Conservation (phyloP, 2,329 filamentous ascomycete species). For the Tolypocladium pustulatum region DNA sequence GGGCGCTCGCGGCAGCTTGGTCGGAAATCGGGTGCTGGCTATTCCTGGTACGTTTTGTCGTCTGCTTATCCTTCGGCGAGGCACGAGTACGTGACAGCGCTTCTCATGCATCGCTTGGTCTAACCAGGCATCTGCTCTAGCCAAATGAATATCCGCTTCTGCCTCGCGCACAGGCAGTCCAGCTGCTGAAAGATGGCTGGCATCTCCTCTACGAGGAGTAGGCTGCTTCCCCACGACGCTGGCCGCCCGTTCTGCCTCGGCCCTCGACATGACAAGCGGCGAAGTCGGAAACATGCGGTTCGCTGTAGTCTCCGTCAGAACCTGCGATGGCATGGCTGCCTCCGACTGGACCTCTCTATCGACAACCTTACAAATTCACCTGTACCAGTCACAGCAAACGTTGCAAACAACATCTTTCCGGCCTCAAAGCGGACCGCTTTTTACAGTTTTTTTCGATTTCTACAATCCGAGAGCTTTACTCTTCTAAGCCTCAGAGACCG, state of each 20-base stretch:
- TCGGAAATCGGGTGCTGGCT: background rate
- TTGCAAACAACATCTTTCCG: background rate
- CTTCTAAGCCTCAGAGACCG: conserved; percentile 14
- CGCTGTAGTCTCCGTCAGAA: background rate
- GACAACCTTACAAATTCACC: background rate
- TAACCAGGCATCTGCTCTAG: background rate
- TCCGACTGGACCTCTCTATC: background rate
- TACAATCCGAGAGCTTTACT: conserved; percentile 10
- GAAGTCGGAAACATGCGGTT: background rate
- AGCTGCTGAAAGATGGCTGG: background rate
- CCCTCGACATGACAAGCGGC: background rate
- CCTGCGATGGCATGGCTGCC: background rate
- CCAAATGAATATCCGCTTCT: background rate
- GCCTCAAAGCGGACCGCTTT: background rate
- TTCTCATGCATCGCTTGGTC: background rate
- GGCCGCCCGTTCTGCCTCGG: background rate
- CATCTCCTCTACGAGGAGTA: background rate
- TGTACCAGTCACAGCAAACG: background rate
- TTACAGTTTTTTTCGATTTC: conserved; percentile 5
- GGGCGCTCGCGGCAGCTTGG: too few relatives aligned
- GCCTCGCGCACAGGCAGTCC: background rate
- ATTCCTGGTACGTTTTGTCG: background rate
- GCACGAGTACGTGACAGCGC: background rate
- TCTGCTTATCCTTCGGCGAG: background rate
- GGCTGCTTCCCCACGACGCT: background rate